Base-by-base conservation (phyloP, 192 early-diverging fungal species). In the Rhizoclosmatium sp. region DNA sequence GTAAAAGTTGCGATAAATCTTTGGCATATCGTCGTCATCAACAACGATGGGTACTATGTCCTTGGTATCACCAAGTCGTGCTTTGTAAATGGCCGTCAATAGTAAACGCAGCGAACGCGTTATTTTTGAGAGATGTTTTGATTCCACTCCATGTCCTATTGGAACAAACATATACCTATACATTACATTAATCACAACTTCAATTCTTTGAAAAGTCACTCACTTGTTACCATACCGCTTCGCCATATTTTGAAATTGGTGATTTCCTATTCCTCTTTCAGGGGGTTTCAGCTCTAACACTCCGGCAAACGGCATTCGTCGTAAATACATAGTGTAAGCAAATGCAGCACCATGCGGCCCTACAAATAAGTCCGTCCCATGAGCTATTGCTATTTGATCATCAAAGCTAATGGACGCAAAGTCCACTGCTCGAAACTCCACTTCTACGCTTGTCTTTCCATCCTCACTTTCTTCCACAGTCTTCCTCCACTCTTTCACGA, bases 311-410 rank as follows among this genome's bases (percentile, higher is more conserved):
- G 68, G 49, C 47, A 75, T 19, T 46, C 62, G n/a, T 48, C 78
- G 71, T 4, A 80, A 56, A 56, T 80, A 80, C 56, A 75, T 16
- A 3, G 66, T n/a, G 47, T 68, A 54, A 7, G 59, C 67, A 51
- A 80, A 80, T 10, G 56, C 61, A 40, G 79, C 79, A 10, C 79
- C 79, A 58, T 80, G 79, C 41, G 79, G 72, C 2, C 71, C 79
- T 9, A 80, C 47, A 48, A 75, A 75, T n/a, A 75, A 40, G 67
- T 80, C 79, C 4, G 79, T 80, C 0, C 56, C 71, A 2, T 75
- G 79, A 19, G 79, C 61, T 4, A 80, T 23, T 2, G 71, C 62
- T 14, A 80, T 16, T 47, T 80, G 79, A 21, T 66, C 72, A 9
- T 74, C 64, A 45, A 80, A 75, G 14, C 61, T 21, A 31, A 80